phyloP scores from a whole-genome alignment of 306 rosid genomes.

The Hippophae rhamnoides region DNA sequence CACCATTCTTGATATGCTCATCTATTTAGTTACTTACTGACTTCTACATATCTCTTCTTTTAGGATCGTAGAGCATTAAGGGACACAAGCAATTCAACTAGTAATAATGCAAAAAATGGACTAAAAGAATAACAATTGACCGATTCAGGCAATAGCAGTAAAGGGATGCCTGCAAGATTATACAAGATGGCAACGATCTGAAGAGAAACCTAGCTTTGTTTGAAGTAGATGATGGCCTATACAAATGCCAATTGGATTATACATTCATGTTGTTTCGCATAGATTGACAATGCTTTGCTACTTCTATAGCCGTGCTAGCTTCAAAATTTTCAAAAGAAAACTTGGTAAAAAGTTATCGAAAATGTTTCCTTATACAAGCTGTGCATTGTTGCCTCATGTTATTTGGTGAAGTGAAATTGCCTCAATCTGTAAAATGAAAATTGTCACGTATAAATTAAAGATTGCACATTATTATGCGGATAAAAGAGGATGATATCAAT shows the following conservation, averaged over 20 bases:
- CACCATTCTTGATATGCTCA: not conserved
- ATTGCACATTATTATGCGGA: no score
- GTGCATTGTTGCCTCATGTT: no score
- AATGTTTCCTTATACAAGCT: no score
- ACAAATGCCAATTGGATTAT: slow-evolving; percentile 19
- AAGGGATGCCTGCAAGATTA: slow-evolving; percentile 14
- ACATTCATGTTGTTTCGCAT: slow-evolving; percentile 17
- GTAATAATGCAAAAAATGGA: slow-evolving; percentile 22
- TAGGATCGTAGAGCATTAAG: slow-evolving; percentile 46
- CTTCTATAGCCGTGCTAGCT: slow-evolving; percentile 18
- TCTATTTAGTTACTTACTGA: slow-evolving; percentile 7
- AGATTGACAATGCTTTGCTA: not conserved
- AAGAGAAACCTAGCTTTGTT: slow-evolving; percentile 17
- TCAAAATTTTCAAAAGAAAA: slow-evolving; percentile 8
- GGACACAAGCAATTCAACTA: slow-evolving; percentile 31
- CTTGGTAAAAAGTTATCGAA: no score
- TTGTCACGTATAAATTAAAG: no score
- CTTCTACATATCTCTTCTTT: slow-evolving; percentile 19
- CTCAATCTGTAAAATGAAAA: no score
- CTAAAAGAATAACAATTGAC: slow-evolving; percentile 28
- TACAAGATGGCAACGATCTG: slow-evolving; percentile 25
- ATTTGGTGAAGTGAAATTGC: no score
- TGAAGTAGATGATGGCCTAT: slow-evolving; percentile 15
- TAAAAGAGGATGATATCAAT: no score
- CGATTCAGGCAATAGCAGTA: slow-evolving; percentile 21